Evolutionary conservation across 495 filamentous ascomycete species (phyloP), one percentile per base, ranked within the genome.

Genomic region (Aspergillus nanangensis): DNA sequence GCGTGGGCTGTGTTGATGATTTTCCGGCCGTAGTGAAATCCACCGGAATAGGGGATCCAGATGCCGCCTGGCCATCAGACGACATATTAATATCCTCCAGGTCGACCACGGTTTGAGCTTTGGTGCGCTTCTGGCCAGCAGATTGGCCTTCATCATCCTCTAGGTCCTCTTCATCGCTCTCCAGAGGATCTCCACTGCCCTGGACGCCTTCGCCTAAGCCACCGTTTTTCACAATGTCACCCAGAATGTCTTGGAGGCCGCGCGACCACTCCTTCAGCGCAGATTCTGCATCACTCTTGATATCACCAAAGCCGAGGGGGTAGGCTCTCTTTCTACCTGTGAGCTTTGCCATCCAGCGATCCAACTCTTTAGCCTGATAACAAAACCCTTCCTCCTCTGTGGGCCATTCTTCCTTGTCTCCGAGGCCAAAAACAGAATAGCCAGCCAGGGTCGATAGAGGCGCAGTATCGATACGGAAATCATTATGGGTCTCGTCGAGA

Each of bases 291-390:
- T 91, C 83, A 15, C 71, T 77, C 64, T 90, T 95, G 36, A 86
- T 78, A 69, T 96, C 90, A 1, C 86, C 89, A 73, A 91, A 82
- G 2, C 92, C 92, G 2, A 97, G 66, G 2, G 92, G 93, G 54
- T 83, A 96, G 0, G 88, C 84, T 41, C 84, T 65, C 63, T 87
- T 93, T 50, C 81, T 75, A 3, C 81, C 86, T 0, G 89, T 95
- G 44, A 97, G 71, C 55, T 85, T 93, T 25, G 92, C 91, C 82
- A 97, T 86, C 93, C 92, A 97, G 57, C 83, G 91, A 55, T 97
- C 92, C 1, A 93, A 73, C 43, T 93, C 82, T 55, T 81, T 83
- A 0, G 91, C 92, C 58, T 97, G 90, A 23, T 84, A 87, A 58
- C 92, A 96, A 63, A 88, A 97, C 0, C 91, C 92, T 52, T 94